Percentiles rank a stretch among this genome's conserved stretches.
Conservation (phyloP, 495 filamentous ascomycete species). For the Hypoxylon subgilvum region DNA sequence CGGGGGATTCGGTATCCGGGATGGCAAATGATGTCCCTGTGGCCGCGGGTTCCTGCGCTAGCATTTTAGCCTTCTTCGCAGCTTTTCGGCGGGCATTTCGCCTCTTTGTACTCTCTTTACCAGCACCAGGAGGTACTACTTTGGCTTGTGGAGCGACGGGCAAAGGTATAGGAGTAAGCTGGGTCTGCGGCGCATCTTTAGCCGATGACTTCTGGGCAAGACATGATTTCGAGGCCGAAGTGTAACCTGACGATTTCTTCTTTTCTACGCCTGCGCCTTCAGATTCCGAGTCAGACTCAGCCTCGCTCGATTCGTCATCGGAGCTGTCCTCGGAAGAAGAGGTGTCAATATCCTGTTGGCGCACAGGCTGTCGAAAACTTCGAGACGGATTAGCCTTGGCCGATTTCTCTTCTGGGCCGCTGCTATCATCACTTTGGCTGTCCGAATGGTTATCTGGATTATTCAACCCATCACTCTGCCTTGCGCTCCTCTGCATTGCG, state of each 20-base stretch:
- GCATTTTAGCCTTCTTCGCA: constrained; percentile 35
- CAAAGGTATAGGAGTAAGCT: background rate
- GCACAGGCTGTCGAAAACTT: constrained; percentile 30
- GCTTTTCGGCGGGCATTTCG: constrained; percentile 52
- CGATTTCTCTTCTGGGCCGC: constrained; percentile 37
- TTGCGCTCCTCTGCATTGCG: too few species aligned
- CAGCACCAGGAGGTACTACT: constrained; percentile 43
- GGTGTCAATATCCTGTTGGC: constrained; percentile 2
- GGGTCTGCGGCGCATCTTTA: background rate
- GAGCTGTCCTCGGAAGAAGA: constrained; percentile 23
- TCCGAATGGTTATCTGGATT: constrained; percentile 9
- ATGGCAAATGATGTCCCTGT: background rate
- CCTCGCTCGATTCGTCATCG: constrained; percentile 18
- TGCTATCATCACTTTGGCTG: constrained; percentile 20
- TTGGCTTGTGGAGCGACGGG: background rate
- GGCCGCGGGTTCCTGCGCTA: constrained; percentile 5
- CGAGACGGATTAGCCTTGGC: constrained; percentile 35
- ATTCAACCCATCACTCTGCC: constrained; percentile 8
- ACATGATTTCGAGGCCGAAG: constrained; percentile 1
- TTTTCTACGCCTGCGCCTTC: constrained; percentile 1
- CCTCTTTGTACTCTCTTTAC: constrained; percentile 46
- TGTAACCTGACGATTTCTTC: background rate
- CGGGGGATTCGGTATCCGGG: too few species aligned
- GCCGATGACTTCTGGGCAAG: background rate
- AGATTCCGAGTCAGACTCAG: constrained; percentile 7